Conservation (phyloP, 345 rosid genomes). For the sweet orange (Citrus sinensis) region DVS_A1.0 CM039163.1:5594501-5595000, state of each 20-base stretch:
- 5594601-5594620: too few species aligned
- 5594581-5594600: too few species aligned
- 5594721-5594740: background rate
- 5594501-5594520: too few species aligned
- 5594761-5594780: constrained; percentile 88
- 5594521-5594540: too few species aligned
- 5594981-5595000: background rate
- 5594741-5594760: constrained; percentile 31
- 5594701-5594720: background rate
- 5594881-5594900: background rate
- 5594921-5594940: background rate
- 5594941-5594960: background rate
- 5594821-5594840: constrained; percentile 93
- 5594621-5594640: too few species aligned
- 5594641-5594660: too few species aligned
- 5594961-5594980: background rate
- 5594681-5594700: background rate
- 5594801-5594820: constrained; percentile 92
- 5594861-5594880: constrained; percentile 86
- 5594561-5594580: too few species aligned
- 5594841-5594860: constrained; percentile 93
- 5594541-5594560: too few species aligned
- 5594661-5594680: too few species aligned
- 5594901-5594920: background rate
- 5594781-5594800: constrained; percentile 94